Percentiles rank a stretch among this genome's conserved stretches.
Evolutionary conservation across 305 asterid species (phyloP).

Genomic region (Fraxinus latifolia): DNA sequence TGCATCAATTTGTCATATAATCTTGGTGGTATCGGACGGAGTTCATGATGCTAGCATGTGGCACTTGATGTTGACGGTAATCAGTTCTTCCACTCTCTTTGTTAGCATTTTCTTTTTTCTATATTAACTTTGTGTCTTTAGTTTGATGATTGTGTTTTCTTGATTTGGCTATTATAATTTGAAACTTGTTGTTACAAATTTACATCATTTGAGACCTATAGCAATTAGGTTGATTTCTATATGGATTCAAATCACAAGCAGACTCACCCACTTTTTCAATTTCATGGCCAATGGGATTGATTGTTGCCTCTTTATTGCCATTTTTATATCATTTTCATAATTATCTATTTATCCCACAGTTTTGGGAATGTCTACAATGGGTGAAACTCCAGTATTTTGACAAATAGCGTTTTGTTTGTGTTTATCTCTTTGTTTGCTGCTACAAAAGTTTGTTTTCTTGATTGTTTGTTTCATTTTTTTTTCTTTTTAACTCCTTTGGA

Average conservation of each 20-base stretch:
- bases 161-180: conserved; percentile 6
- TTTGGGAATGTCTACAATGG: not conserved
- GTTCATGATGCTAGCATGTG: conserved; percentile 81
- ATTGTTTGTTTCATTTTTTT: conserved; percentile 6
- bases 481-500: not conserved
- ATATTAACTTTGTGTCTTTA: not conserved
- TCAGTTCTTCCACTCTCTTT: conserved; percentile 16
- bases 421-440: not conserved
- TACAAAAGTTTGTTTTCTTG: not conserved
- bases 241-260: not conserved
- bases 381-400: not conserved
- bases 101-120: not conserved
- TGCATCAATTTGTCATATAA: conserved; percentile 74
- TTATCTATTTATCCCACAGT: not conserved
- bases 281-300: not conserved
- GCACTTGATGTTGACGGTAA: conserved; percentile 83
- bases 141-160: conserved; percentile 7
- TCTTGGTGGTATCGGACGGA: conserved; percentile 89
- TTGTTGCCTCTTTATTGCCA: not conserved
- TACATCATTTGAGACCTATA: not conserved
- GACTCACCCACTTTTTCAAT: not conserved
- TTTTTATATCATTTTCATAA: not conserved
- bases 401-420: not conserved
- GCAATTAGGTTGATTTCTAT: not conserved
- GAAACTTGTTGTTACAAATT: not conserved